Conservation (phyloP, 495 filamentous ascomycete species). For the Penicillium ochrochloron region DNA sequence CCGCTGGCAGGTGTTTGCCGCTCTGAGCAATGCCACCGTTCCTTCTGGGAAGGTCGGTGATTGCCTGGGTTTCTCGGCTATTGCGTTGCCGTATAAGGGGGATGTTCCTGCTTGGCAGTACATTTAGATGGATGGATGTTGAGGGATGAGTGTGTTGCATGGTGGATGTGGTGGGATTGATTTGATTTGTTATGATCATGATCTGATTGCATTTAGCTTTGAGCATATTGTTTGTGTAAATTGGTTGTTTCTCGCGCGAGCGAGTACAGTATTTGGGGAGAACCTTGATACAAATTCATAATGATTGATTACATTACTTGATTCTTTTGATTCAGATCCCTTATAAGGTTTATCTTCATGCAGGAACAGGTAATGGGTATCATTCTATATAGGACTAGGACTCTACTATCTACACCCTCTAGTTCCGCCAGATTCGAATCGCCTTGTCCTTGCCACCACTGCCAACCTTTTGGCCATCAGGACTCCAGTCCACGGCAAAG, state of each 20-base stretch:
- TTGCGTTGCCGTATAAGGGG: conserved; percentile 34
- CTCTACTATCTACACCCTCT: conserved; percentile 27
- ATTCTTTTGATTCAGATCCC: background rate
- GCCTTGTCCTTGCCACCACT: conserved; percentile 95
- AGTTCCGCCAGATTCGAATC: conserved; percentile 82
- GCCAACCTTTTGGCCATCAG: conserved; percentile 80
- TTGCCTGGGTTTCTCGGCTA: conserved; percentile 48
- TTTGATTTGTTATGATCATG: background rate
- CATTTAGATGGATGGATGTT: conserved; percentile 25
- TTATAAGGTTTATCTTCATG: background rate
- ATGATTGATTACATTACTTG: background rate
- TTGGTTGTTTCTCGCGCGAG: background rate
- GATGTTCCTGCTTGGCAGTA: conserved; percentile 50
- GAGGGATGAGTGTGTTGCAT: background rate
- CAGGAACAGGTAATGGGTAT: conserved; percentile 21
- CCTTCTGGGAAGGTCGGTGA: conserved; percentile 41
- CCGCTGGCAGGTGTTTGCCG: conserved; percentile 52
- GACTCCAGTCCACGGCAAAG: conserved; percentile 89
- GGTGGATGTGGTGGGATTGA: background rate
- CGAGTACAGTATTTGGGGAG: background rate
- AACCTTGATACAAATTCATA: background rate
- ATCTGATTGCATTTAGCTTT: conserved; percentile 1
- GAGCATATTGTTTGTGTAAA: background rate
- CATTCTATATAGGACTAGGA: conserved; percentile 22
- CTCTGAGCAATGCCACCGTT: conserved; percentile 44